Conservation (phyloP, 108 stramenopile genomes). For the Schizochytrium sp. region DNA sequence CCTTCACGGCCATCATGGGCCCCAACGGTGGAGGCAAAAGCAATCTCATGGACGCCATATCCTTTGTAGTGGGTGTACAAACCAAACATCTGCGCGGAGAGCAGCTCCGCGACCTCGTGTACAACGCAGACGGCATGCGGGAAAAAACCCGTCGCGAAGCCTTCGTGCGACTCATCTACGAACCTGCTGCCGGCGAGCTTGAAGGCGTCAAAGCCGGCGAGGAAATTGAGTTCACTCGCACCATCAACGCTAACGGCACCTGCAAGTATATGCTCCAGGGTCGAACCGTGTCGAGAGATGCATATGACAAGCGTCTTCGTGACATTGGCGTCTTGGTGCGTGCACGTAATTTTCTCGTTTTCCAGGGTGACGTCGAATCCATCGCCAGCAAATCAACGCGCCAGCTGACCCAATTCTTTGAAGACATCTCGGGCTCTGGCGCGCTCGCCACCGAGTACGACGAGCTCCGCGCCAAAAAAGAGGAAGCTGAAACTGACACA, state of each 20-base stretch:
- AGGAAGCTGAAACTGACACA: conserved; percentile 30
- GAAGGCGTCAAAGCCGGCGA: neutral
- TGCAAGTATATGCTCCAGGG: conserved; percentile 78
- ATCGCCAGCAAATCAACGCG: conserved; percentile 81
- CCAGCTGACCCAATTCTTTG: conserved; percentile 85
- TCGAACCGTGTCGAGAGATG: conserved; percentile 58
- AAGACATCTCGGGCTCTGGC: conserved; percentile 73
- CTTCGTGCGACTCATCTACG: conserved; percentile 64
- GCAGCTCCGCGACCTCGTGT: conserved; percentile 86
- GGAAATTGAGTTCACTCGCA: conserved; percentile 65
- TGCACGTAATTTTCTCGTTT: conserved; percentile 97
- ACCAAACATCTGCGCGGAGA: conserved; percentile 76
- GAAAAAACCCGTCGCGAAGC: conserved; percentile 41
- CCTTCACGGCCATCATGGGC: conserved; percentile 92
- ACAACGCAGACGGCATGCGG: conserved; percentile 8
- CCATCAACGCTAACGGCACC: conserved; percentile 64
- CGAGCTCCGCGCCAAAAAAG: conserved; percentile 59
- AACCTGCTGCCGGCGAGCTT: conserved; percentile 30
- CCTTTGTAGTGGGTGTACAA: conserved; percentile 91
- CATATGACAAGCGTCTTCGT: conserved; percentile 61
- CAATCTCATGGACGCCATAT: conserved; percentile 74
- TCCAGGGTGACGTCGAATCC: conserved; percentile 95
- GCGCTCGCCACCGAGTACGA: conserved; percentile 71
- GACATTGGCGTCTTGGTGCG: conserved; percentile 90
- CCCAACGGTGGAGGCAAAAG: conserved; percentile 76